Evolutionary conservation across 176 grass and related monocot genomes (phyloP), one percentile per base, ranked within the genome.

Genomic region (Tillandsia leiboldiana): DNA sequence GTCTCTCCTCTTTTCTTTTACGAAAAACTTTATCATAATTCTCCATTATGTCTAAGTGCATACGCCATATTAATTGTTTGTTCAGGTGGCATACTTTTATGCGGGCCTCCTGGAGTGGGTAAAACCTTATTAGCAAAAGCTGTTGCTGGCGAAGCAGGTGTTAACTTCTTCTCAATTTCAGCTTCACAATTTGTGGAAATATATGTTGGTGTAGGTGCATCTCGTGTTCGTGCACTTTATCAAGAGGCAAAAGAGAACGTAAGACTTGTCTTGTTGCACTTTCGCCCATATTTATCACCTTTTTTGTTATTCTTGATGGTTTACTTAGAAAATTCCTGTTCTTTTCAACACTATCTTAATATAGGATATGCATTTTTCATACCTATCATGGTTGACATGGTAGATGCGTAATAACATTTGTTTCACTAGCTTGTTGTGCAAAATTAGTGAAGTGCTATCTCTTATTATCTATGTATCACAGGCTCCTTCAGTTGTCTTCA

Each of bases 181-280:
- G 78, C 78, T 26, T 80, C 78, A 27, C 78, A 80, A 59, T 80
- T 80, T 68, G 78, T 80, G 51, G 78, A 80, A 80, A 80, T 80
- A 72, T 80, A 80, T 68, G 78, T 73, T 67, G 78, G 78, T 72
- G 78, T 80, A 49, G 78, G 78, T 73, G 78, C 78, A 56, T 80
- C 78, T 56, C 78, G 78, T 68, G 78, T 80, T 24, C 78, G 78
- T 56, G 69, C 78, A 56, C 70, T 80, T 23, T 80, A 80, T 56
- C 69, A 80, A 58, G 78, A 80, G 51, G 78, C 78, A 28, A 80
- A 73, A 66, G 78, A 80, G 62, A 80, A 80, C 73, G 78, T 80
- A 67, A 73, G 78, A 26, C 0, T 48, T 49, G 29, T 50, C 5
- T 3, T 59, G 27, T 69, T 69, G 17, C 65, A 15, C 24, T 24